Evolutionary conservation across 805 yeast species (phyloP).

Genomic region (Teunomyces funiuensis): DNA sequence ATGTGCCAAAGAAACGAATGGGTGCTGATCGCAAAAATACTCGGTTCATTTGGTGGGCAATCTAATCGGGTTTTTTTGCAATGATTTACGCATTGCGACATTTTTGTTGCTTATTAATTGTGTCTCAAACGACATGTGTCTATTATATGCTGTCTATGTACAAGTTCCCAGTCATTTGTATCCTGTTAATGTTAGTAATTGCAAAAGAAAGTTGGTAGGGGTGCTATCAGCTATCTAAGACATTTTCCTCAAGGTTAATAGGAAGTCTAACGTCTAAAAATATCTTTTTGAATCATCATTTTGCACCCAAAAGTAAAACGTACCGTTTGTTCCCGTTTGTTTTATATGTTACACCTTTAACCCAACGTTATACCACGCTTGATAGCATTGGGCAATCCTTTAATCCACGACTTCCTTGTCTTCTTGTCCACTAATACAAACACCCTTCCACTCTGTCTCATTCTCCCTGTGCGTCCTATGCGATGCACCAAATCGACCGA

Average conservation of each 20-base stretch:
- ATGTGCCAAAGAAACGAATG: background rate
- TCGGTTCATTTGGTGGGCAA: background rate
- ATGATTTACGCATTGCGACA: conserved; percentile 1
- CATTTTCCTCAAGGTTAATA: conserved; percentile 32
- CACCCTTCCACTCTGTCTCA: conserved; percentile 87
- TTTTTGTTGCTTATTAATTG: conserved; percentile 2
- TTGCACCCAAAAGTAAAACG: background rate
- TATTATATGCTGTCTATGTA: conserved; percentile 2
- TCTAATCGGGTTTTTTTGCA: background rate
- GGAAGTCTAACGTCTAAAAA: conserved; percentile 45
- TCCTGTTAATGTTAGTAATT: conserved; percentile 6
- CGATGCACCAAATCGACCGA: conserved; percentile 88
- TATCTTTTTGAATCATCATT: conserved; percentile 36
- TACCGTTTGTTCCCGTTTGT: background rate
- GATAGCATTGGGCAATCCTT: conserved; percentile 72
- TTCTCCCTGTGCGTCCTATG: conserved; percentile 91
- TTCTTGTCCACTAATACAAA: conserved; percentile 74
- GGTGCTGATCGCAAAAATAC: conserved; percentile 1
- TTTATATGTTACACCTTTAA: conserved; percentile 10
- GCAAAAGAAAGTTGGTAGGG: too few species aligned
- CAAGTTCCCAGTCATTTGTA: background rate
- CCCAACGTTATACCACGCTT: conserved; percentile 46
- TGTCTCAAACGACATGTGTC: background rate
- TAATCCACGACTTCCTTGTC: conserved; percentile 72
- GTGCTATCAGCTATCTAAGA: conserved; percentile 29